phyloP scores from a whole-genome alignment of 2,329 filamentous ascomycete species.

The Diaporthe sp. region DNA sequence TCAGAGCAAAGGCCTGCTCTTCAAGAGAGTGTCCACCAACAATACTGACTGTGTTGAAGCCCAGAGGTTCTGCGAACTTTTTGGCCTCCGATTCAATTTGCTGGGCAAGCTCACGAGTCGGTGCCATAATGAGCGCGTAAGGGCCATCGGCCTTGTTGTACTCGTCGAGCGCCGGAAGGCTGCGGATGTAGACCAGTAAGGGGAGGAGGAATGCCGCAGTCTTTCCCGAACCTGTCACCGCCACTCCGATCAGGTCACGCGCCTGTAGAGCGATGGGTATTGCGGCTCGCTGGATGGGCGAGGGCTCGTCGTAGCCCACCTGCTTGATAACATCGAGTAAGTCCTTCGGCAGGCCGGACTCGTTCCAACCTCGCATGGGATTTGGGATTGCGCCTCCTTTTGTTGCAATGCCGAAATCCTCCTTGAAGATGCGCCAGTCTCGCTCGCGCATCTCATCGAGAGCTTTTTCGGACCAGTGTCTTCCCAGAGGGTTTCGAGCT shows the following conservation, averaged over 20 bases:
- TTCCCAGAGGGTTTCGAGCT: conserved; percentile 81
- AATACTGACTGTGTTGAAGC: conserved; percentile 95
- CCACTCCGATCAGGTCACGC: conserved; percentile 97
- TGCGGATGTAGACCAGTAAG: conserved; percentile 92
- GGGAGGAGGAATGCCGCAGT: conserved; percentile 95
- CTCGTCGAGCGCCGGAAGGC: conserved; percentile 87
- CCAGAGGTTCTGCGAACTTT: conserved; percentile 91
- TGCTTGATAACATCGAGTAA: conserved; percentile 85
- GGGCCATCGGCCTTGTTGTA: conserved; percentile 93
- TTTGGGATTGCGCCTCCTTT: conserved; percentile 94
- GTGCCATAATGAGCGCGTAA: conserved; percentile 96
- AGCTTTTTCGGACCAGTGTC: conserved; percentile 96
- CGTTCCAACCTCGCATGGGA: conserved; percentile 94
- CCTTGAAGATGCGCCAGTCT: conserved; percentile 99
- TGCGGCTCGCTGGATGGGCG: conserved; percentile 91
- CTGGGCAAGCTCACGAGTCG: conserved; percentile 96
- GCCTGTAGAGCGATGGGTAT: conserved; percentile 95
- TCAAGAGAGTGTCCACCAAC: conserved; percentile 98
- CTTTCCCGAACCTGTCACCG: conserved; percentile 98
- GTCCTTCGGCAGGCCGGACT: conserved; percentile 82
- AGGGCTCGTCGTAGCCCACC: conserved; percentile 92
- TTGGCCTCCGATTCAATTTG: conserved; percentile 95
- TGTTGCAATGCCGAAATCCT: conserved; percentile 96
- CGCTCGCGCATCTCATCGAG: conserved; percentile 95
- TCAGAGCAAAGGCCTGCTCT: conserved; percentile 89